Evolutionary conservation across 225 moss, liverwort and hornwort species (phyloP).

Genomic region (Rhytidiadelphus loreus): DNA sequence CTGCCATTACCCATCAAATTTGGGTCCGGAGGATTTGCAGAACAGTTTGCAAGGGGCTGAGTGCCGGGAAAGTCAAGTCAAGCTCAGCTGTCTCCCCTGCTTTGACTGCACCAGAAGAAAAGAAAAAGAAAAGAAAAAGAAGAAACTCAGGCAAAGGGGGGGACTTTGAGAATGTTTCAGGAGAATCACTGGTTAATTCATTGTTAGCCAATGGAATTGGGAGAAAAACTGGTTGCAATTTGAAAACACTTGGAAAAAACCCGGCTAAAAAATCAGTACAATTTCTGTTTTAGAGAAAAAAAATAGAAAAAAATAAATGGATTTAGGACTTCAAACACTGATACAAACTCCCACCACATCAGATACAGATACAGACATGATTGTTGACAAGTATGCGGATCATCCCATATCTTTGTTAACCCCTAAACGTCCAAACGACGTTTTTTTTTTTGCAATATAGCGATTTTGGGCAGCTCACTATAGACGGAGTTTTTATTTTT

Average conservation of each 20-base stretch:
- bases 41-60: background rate
- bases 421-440: fast-evolving
- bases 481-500: too few relatives aligned
- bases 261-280: too few relatives aligned
- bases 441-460: too few relatives aligned
- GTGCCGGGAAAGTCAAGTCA: background rate
- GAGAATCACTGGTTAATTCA: background rate
- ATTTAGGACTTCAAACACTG: too few relatives aligned
- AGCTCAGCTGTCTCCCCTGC: background rate
- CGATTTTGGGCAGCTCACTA: too few relatives aligned
- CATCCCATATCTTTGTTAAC: background rate
- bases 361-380: too few relatives aligned
- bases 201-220: background rate
- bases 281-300: too few relatives aligned
- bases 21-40: background rate
- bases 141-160: background rate
- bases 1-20: background rate
- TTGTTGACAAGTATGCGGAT: background rate
- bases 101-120: background rate
- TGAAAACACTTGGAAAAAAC: background rate
- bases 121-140: too few relatives aligned
- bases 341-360: too few relatives aligned
- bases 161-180: too few relatives aligned
- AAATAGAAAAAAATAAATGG: background rate
- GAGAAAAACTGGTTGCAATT: too few relatives aligned